These are phyloP conservation scores for Anisodus acutangulus DNA, from an alignment of 257 asterid genomes.

Conservation along the genomic window DNA sequence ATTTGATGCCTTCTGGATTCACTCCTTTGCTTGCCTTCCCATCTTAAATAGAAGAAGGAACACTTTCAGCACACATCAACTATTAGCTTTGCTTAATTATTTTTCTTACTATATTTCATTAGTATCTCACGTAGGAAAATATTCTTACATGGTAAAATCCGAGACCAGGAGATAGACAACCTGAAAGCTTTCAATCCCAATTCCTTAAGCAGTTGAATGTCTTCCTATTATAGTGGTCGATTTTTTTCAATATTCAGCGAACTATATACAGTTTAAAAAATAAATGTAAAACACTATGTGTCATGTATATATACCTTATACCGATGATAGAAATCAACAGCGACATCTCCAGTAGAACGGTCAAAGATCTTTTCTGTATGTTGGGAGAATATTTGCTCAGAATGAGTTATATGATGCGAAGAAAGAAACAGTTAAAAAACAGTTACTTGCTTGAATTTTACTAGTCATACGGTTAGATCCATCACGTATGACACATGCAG, in stretches of 20 bases:
- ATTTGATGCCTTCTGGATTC: slow-evolving; percentile 45
- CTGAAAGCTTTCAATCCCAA: slow-evolving; percentile 35
- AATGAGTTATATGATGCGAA: neutral
- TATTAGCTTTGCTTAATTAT: neutral
- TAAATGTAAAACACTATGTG: neutral
- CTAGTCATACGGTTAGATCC: too few relatives aligned
- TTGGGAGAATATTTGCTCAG: neutral
- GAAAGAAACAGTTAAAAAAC: neutral
- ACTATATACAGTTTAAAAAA: neutral
- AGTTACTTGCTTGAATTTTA: neutral
- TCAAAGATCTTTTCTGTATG: slow-evolving; percentile 42
- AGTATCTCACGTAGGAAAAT: neutral
- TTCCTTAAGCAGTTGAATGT: slow-evolving; percentile 30
- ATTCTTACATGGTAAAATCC: slow-evolving; percentile 45
- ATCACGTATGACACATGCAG: too few relatives aligned
- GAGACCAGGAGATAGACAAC: slow-evolving; percentile 49
- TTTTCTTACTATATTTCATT: neutral
- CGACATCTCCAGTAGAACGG: slow-evolving; percentile 38
- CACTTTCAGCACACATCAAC: neutral
- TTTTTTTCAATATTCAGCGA: neutral
- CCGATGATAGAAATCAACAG: slow-evolving; percentile 41
- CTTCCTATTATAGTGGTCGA: slow-evolving; percentile 31
- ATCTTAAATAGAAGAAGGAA: slow-evolving; percentile 26
- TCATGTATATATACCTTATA: slow-evolving; percentile 36
- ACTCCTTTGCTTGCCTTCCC: slow-evolving; percentile 44